Evolutionary conservation across 148 eudicot genomes (phyloP).

Genomic region (Rhododendron vialii): DNA sequence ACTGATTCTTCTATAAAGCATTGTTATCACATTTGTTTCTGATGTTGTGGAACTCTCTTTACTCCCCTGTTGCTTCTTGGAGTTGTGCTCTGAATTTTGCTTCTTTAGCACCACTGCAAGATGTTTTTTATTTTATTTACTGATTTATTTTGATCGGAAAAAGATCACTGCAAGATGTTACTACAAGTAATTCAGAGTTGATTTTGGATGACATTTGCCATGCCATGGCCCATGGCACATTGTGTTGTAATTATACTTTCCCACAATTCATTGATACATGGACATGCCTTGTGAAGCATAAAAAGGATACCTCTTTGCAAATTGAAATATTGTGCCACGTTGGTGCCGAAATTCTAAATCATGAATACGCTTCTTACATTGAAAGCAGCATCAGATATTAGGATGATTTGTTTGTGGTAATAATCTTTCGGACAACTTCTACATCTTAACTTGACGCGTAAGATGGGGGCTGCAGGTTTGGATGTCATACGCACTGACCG

Average conservation of each 20-base stretch:
- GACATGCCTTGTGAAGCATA: not conserved
- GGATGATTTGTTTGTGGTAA: not conserved
- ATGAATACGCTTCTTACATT: not conserved
- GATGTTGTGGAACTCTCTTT: not conserved
- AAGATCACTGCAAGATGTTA: not conserved
- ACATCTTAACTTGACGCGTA: not conserved
- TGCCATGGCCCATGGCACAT: not conserved
- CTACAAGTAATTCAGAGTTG: not conserved
- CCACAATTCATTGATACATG: not conserved
- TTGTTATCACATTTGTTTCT: not conserved
- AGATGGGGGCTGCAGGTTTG: constrained; percentile 47
- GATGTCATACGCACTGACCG: constrained; percentile 96
- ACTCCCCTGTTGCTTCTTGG: not conserved
- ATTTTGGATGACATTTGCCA: not conserved
- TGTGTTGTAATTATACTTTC: not conserved
- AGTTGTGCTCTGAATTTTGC: not conserved
- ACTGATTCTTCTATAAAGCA: constrained; percentile 1
- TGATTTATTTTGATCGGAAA: no score
- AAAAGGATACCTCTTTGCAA: not conserved
- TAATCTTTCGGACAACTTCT: not conserved
- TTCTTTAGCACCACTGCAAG: not conserved
- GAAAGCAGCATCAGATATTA: constrained; percentile 1
- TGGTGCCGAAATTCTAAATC: constrained; percentile 2
- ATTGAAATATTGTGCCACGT: constrained; percentile 6
- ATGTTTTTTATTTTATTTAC: no score